Evolutionary conservation across 345 rosid genomes (phyloP), one percentile per base, ranked within the genome.

Genomic region (Viola odorata): DNA sequence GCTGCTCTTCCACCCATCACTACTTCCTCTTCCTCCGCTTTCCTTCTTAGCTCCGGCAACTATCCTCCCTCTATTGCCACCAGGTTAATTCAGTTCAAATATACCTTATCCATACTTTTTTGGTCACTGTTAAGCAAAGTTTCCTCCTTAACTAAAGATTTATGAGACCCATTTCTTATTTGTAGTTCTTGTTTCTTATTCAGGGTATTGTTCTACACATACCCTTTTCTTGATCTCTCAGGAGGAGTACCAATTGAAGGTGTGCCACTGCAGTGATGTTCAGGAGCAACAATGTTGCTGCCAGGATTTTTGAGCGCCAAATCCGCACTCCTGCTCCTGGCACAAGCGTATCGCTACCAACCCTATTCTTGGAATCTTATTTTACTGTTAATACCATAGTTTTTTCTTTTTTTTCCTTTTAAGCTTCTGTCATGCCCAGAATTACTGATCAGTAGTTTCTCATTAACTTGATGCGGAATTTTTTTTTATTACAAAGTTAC

Each of bases 251-350:
- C 10, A 36, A 45, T 55, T 39, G 41, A 66, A 67, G 38, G 11
- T 58, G 23, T 11, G 56, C 60, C 12, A 7, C 55, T 14, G 15
- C 45, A 14, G 65, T 62, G 64, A 88, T 88, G 97, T 82, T 77
- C 71, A 70, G 67, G 56, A 86, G 80, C 76, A 64, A 68, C 73
- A 91, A 91, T 81, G 78, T 91, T 60, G 80, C 78, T 59, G 80
- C 89, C 68, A 79, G 96, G 86, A 77, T 91, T 65, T 91, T 91
- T 69, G 91, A 86, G 61, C 96, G 98, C 60, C 94, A 91, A 77
- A 77, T 88, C 67, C 76, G 78, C 16, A 65, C 75, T 65, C 82
- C 91, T 65, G 73, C 85, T 74, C 94, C 89, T 3, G 89, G 91
- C 57, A 88, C 98, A 38, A 81, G 78, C 60, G 85, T 81, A 85